These are phyloP conservation scores for Aleurites moluccanus DNA, from an alignment of 441 rosid genomes.

Conservation along the genomic window DNA sequence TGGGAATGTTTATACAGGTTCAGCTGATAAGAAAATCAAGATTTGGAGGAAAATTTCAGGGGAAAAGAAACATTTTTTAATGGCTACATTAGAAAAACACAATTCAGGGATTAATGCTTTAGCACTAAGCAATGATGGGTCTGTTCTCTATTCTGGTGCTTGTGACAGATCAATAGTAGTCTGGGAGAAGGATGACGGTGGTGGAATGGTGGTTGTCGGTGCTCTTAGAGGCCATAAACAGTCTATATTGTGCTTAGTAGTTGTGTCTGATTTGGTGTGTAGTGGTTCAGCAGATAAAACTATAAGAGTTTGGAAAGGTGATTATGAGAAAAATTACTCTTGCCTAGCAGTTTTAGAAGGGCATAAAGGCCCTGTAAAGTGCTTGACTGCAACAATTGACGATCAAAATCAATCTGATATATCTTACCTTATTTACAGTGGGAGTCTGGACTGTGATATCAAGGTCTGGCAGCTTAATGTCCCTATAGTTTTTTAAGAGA, in stretches of 20 bases:
- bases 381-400: constrained; percentile 65
- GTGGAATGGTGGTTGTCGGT: constrained; percentile 44
- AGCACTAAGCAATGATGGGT: constrained; percentile 55
- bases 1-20: constrained; percentile 79
- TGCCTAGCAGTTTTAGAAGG: constrained; percentile 76
- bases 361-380: constrained; percentile 84
- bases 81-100: constrained; percentile 59
- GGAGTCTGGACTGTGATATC: constrained; percentile 82
- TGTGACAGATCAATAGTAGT: constrained; percentile 64
- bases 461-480: constrained; percentile 73
- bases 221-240: constrained; percentile 69
- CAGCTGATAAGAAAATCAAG: constrained; percentile 79
- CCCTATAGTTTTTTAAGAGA: constrained; percentile 33
- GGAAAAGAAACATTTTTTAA: constrained; percentile 53
- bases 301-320: constrained; percentile 66
- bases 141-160: constrained; percentile 65
- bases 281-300: constrained; percentile 89
- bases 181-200: constrained; percentile 59
- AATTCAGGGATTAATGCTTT: constrained; percentile 77
- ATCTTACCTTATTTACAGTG: constrained; percentile 66
- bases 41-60: constrained; percentile 61
- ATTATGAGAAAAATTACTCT: constrained; percentile 34
- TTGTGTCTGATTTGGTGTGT: constrained; percentile 58
- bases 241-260: constrained; percentile 67
- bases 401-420: constrained; percentile 29